Evolutionary conservation across 169 alveolate genomes (phyloP).

Genomic region (Eimeria falciformis): DNA sequence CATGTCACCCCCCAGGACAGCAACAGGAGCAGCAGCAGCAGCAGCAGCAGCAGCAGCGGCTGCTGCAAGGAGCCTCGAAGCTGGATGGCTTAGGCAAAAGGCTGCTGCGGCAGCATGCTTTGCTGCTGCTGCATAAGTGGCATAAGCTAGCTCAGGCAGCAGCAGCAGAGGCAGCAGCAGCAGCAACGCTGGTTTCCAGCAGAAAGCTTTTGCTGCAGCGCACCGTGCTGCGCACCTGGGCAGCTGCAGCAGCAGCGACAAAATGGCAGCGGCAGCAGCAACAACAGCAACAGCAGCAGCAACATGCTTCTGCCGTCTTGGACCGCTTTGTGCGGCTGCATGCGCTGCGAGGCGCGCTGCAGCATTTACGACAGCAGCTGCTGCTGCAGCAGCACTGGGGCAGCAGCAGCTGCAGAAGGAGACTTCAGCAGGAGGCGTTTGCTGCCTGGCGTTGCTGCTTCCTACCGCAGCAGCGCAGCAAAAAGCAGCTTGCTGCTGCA

Average conservation of each 20-base stretch:
- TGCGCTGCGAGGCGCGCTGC: constrained; percentile 14
- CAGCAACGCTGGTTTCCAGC: background rate
- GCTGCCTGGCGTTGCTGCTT: constrained; percentile 30
- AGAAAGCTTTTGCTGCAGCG: constrained; percentile 8
- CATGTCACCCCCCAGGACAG: constrained; percentile 3
- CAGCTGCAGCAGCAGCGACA: constrained; percentile 3
- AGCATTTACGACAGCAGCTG: background rate
- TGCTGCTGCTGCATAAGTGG: constrained; percentile 1
- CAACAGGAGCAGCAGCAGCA: background rate
- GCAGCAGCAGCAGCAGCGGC: constrained; percentile 4
- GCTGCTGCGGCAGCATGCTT: background rate
- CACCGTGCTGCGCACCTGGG: background rate
- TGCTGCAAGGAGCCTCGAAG: background rate
- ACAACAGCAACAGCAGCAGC: constrained; percentile 6
- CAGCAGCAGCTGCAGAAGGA: constrained; percentile 33
- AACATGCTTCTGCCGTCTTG: background rate
- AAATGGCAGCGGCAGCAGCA: background rate
- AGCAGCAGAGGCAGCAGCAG: background rate
- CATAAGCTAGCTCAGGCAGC: background rate
- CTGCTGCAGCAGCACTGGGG: constrained; percentile 55
- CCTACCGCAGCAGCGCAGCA: constrained; percentile 17
- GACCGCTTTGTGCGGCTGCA: background rate
- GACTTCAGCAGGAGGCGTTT: constrained; percentile 1
- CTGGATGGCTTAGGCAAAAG: background rate
- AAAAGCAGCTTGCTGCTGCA: background rate